Evolutionary conservation across 345 rosid genomes (phyloP), one percentile per base, ranked within the genome.

Genomic region (Chamaenerion angustifolium): DNA sequence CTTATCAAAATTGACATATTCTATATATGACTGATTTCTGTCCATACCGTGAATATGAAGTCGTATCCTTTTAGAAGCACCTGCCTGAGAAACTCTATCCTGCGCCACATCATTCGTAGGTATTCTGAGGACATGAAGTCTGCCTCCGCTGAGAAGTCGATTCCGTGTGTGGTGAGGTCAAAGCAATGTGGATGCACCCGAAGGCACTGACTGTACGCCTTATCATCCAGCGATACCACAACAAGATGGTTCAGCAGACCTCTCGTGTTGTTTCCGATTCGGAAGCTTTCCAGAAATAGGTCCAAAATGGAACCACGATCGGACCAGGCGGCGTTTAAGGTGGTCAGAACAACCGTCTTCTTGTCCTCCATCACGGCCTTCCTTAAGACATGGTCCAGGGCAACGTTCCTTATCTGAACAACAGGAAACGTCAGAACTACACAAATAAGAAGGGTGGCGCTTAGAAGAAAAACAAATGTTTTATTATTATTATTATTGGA

Each of bases 11-110:
- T n/a, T n/a, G n/a, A n/a, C n/a, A n/a, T n/a, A n/a, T n/a, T n/a
- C n/a, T n/a, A n/a, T n/a, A n/a, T n/a, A n/a, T n/a, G n/a, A n/a
- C n/a, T n/a, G n/a, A n/a, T n/a, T n/a, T n/a, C n/a, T n/a, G n/a
- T n/a, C n/a, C n/a, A n/a, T n/a, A 79, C 88, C 82, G 94, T 78
- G 67, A 80, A 78, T 37, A 81, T 64, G 64, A 84, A 75, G 63
- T 61, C 65, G 68, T 60, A 84, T 16, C 86, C 94, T 73, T 72
- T 56, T 49, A 66, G 46, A 16, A 84, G 80, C 41, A 84, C 58
- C 14, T 59, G 21, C 19, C 64, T 51, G 4, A 84, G 52, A 37
- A 84, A 71, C 4, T 71, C 65, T 55, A 81, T 78, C 19, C 89
- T 59, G 9, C 63, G 64, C 94, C 94, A 84, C 89, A 84, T 81